Evolutionary conservation across 2,329 filamentous ascomycete species (phyloP).

Genomic region (Claviceps sp.): DNA sequence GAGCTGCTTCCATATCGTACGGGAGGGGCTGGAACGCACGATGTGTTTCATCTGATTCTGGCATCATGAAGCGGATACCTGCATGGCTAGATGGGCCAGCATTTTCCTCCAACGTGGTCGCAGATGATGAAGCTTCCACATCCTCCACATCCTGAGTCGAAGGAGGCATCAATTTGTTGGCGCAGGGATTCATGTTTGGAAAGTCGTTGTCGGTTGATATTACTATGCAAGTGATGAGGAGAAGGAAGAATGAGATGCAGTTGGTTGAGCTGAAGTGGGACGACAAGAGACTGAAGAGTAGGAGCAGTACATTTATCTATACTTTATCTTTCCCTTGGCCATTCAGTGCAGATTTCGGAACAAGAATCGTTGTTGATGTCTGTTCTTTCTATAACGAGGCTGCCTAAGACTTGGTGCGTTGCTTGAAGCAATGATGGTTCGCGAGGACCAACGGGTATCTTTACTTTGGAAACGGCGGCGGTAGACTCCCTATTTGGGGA

Average conservation of each 20-base stretch:
- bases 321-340: not conserved
- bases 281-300: not conserved
- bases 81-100: not conserved
- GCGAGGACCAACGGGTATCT: not conserved
- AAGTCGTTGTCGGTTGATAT: not conserved
- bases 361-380: not conserved
- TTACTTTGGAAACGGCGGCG: not conserved
- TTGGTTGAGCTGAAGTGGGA: not conserved
- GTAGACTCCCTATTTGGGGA: not conserved
- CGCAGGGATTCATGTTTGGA: slow-evolving; percentile 5
- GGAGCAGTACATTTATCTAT: not conserved
- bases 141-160: not conserved
- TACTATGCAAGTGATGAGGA: not conserved
- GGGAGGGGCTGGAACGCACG: not conserved
- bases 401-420: not conserved
- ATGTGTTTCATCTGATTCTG: not conserved
- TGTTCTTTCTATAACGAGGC: not conserved
- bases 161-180: slow-evolving; percentile 4
- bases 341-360: not conserved
- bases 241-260: not conserved
- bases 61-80: not conserved
- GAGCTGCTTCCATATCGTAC: not conserved
- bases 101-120: not conserved
- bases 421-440: not conserved
- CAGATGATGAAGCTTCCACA: slow-evolving; percentile 1